A percentile compares a stretch with the other conserved stretches of the same genome.
Conservation (phyloP, 1,284 basidiomycete species). For the Melampsora americana region DNA sequence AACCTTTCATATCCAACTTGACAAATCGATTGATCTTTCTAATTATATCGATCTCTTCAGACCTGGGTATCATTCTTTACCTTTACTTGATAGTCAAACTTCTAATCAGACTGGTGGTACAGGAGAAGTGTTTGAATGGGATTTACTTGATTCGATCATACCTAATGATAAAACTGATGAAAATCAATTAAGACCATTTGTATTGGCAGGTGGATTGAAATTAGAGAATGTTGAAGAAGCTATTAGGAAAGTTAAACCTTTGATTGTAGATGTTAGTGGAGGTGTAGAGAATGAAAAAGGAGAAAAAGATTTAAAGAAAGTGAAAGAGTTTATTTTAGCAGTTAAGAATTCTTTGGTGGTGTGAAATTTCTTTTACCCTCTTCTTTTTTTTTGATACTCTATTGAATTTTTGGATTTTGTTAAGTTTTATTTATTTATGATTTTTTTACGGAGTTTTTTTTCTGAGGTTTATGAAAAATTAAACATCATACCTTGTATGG, state of each 20-base stretch:
- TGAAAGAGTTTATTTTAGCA: conserved; percentile 66
- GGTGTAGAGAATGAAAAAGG: conserved; percentile 71
- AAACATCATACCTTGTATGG: too few species aligned
- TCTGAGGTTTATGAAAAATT: too few species aligned
- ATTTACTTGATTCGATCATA: conserved; percentile 66
- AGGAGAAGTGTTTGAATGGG: conserved; percentile 76
- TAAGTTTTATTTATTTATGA: too few species aligned
- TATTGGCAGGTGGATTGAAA: conserved; percentile 81
- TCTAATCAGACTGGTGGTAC: conserved; percentile 64
- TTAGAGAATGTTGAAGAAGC: conserved; percentile 70
- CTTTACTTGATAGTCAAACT: conserved; percentile 73
- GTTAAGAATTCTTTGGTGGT: conserved; percentile 57
- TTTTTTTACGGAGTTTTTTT: too few species aligned
- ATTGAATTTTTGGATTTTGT: too few species aligned
- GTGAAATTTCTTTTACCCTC: too few species aligned
- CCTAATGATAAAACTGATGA: conserved; percentile 53
- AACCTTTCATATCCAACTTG: conserved; percentile 67
- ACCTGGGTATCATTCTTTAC: conserved; percentile 70
- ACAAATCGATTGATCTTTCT: conserved; percentile 53
- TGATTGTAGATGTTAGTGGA: conserved; percentile 86
- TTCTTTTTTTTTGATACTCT: too few species aligned
- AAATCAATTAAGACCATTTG: conserved; percentile 64
- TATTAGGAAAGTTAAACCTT: conserved; percentile 67
- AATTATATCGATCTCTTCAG: conserved; percentile 59
- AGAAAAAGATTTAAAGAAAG: conserved; percentile 72